Evolutionary conservation across 805 yeast genomes (phyloP), one percentile per base, ranked within the genome.

Genomic region (Saccharomyces eubayanus): DNA sequence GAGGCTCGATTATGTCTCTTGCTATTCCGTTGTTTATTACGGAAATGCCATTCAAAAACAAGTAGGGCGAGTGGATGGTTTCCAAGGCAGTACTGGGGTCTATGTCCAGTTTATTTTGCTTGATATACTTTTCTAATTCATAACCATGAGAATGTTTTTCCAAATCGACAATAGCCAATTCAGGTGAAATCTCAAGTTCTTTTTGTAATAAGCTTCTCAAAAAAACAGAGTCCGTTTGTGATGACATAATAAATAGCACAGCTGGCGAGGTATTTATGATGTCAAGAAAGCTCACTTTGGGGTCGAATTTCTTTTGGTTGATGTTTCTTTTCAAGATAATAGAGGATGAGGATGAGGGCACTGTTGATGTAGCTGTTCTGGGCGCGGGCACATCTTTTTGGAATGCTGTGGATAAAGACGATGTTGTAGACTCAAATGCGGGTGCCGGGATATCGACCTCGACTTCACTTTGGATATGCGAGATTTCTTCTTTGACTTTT

Each of bases 131-230:
- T 69, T 89, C 96, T 57, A 91, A 75, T 58, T 77, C 83, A 3
- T 72, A 65, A 1, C 97, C 97, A 65, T 87, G 76, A 45, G 77
- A 74, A 67, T 89, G 96, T 63, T 76, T 77, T 68, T 90, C 96
- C 50, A 90, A 74, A 66, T 91, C 97, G 12, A 90, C 89, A 51
- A 87, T 75, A 5, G 77, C 69, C 0, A 90, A 89, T 46, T 77
- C 74, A 2, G 97, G 97, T 3, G 78, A 77, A 53, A 90, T 79
- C 54, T 79, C 80, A 70, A 89, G 89, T 60, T 81, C 80, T 21
- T 77, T 79, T 20, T 70, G 68, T 51, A 90, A 72, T 48, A 90
- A 72, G 36, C 78, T 74, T 72, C 87, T 90, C 62, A 89, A 77
- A 50, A 75, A 74, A 63, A 77, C 78, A 8, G 92, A 85, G 66